Evolutionary conservation across 306 rosid genomes (phyloP), one percentile per base, ranked within the genome.

Genomic region (Glycyrrhiza uralensis): DNA sequence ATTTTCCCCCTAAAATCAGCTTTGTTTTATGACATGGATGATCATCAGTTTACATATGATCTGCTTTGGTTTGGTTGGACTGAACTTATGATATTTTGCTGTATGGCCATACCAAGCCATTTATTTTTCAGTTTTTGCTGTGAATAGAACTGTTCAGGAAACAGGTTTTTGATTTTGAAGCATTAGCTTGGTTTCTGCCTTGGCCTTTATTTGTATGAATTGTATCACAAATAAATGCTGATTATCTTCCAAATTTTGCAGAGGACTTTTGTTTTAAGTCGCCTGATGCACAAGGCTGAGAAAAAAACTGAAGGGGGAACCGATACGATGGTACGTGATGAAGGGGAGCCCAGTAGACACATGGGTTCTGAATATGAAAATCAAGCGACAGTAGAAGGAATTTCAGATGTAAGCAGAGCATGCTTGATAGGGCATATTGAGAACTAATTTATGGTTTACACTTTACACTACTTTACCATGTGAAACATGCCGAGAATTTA

Each of bases 211-310:
- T 17, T 61, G 64, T 61, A 12, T 5, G 46, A 39, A 47, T 69
- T 28, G 56, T 14, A 20, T 66, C 7, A n/a, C n/a, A 39, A 18
- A 51, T 50, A 8, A 61, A 56, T 29, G 17, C 19, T 67, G 69
- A 57, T 64, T 28, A 20, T 32, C 49, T 39, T 79, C 36, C 64
- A 50, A 61, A 51, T 71, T 68, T 18, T 75, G 74, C 69, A 88
- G 98, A 66, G 52, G 42, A 24, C 72, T 32, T 84, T 79, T 61
- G 91, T 87, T 59, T 13, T 93, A 28, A 75, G 88, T 60, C 83
- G 80, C 20, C 28, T 93, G 66, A 85, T 22, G 77, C 44, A 61
- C 35, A 84, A 87, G 29, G 9, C 28, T 6, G 87, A 23, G 56
- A 66, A 41, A 59, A 80, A 67, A 14, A 3, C 58, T 19, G 83